Evolutionary conservation across 75 land plant genomes (phyloP).

Genomic region (Larix kaempferi): DNA sequence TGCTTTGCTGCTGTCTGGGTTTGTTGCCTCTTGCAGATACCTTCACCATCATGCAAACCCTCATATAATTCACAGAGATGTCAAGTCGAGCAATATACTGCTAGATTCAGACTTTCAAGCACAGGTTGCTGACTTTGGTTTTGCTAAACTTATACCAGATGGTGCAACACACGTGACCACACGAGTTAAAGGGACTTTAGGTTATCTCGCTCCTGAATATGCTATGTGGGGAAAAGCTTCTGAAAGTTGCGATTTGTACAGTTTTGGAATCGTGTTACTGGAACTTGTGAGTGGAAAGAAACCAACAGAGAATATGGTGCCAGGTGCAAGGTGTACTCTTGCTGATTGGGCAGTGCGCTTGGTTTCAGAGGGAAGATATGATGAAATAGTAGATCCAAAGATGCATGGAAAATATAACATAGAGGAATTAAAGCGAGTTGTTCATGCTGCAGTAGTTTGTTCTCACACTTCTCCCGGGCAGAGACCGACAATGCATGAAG

Average conservation of each 20-base stretch:
- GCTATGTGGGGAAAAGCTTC: conserved; percentile 84
- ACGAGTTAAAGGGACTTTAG: conserved; percentile 73
- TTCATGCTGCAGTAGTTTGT: conserved; percentile 52
- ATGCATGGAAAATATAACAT: conserved; percentile 48
- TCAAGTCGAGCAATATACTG: conserved; percentile 81
- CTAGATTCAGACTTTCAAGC: conserved; percentile 67
- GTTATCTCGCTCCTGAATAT: conserved; percentile 88
- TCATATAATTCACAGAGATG: conserved; percentile 77
- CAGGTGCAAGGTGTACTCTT: conserved; percentile 45
- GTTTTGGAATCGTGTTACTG: conserved; percentile 76
- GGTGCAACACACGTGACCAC: conserved; percentile 77
- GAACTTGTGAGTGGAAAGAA: conserved; percentile 69
- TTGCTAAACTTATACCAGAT: conserved; percentile 85
- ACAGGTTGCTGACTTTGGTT: conserved; percentile 80
- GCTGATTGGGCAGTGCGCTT: conserved; percentile 72
- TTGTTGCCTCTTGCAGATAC: conserved; percentile 39
- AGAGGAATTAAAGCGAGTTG: conserved; percentile 44
- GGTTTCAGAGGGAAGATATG: conserved; percentile 32
- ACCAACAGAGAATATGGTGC: conserved; percentile 62
- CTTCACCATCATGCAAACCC: conserved; percentile 77
- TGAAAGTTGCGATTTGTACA: conserved; percentile 82
- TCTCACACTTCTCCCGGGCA: conserved; percentile 43
- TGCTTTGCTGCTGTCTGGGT: neutral
- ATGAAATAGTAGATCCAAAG: conserved; percentile 67
- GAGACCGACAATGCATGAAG: conserved; percentile 70